These are phyloP conservation scores for Ophiostoma pallidulum DNA, from an alignment of 2,329 filamentous ascomycete species.

Conservation along the genomic window DNA sequence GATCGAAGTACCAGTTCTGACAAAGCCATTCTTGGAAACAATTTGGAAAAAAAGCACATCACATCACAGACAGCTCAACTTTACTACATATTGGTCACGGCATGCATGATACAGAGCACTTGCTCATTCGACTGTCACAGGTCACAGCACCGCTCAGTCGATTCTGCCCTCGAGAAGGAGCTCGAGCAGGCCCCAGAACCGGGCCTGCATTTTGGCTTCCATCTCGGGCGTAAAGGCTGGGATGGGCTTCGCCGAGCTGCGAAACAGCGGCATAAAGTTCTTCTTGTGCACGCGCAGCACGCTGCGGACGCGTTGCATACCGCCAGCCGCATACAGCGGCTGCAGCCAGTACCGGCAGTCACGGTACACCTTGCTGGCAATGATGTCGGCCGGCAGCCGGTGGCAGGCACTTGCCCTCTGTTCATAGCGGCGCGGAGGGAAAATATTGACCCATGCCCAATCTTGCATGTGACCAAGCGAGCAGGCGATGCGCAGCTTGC, in stretches of 20 bases:
- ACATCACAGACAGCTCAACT: too few species aligned
- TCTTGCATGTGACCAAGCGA: neutral
- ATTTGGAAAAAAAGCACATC: too few species aligned
- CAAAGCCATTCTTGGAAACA: too few species aligned
- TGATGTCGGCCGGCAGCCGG: neutral
- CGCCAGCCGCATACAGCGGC: neutral
- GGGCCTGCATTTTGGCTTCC: neutral
- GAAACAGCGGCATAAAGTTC: neutral
- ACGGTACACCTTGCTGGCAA: slow-evolving; percentile 3
- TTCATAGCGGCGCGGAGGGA: neutral
- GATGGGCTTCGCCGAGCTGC: neutral
- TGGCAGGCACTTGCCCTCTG: neutral
- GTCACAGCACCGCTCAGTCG: neutral
- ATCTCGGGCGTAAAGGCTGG: neutral
- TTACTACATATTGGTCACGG: too few species aligned
- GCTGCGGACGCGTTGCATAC: neutral
- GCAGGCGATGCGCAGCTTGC: neutral
- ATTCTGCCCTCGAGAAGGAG: neutral
- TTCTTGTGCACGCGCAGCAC: neutral
- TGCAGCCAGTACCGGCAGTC: slow-evolving; percentile 5
- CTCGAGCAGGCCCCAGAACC: neutral
- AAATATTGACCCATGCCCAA: slow-evolving; percentile 8
- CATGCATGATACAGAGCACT: too few species aligned
- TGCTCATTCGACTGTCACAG: too few species aligned
- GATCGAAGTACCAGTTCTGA: too few species aligned